phyloP scores from a whole-genome alignment of 805 yeast species.

The baker's yeast (Saccharomyces cerevisiae) region DNA sequence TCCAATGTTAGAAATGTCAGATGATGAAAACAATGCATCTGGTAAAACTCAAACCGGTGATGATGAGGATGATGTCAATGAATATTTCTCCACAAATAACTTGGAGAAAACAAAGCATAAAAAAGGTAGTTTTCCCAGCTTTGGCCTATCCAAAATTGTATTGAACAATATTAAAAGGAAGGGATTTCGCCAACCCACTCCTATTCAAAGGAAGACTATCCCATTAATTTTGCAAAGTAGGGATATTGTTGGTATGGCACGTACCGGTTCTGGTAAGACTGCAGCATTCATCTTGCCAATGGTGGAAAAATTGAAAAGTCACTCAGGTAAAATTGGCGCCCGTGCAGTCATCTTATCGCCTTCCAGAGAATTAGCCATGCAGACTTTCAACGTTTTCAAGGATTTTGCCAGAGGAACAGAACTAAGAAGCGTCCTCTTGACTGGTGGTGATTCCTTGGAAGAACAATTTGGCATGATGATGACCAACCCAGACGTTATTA shows the following conservation, averaged over 20 bases:
- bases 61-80: slow-evolving; percentile 41
- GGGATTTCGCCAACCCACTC: slow-evolving; percentile 94
- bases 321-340: slow-evolving; percentile 79
- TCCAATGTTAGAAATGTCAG: slow-evolving; percentile 48
- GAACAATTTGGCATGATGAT: slow-evolving; percentile 92
- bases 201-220: slow-evolving; percentile 92
- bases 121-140: slow-evolving; percentile 79
- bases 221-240: slow-evolving; percentile 80
- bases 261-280: slow-evolving; percentile 98
- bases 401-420: slow-evolving; percentile 83
- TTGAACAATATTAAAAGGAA: slow-evolving; percentile 65
- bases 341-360: slow-evolving; percentile 89
- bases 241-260: slow-evolving; percentile 98
- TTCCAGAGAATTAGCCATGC: slow-evolving; percentile 91
- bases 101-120: slow-evolving; percentile 33
- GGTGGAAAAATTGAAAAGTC: slow-evolving; percentile 74
- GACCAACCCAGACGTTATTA: slow-evolving; percentile 86
- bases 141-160: slow-evolving; percentile 73
- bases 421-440: slow-evolving; percentile 67
- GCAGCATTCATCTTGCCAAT: slow-evolving; percentile 93
- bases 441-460: slow-evolving; percentile 98
- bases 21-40: slow-evolving; percentile 34
- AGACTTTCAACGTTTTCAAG: slow-evolving; percentile 79
- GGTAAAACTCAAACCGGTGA: slow-evolving; percentile 27
- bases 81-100: slow-evolving; percentile 33